Evolutionary conservation across 139 green algal genomes (phyloP).

Genomic region (Monoraphidium neglectum): DNA sequence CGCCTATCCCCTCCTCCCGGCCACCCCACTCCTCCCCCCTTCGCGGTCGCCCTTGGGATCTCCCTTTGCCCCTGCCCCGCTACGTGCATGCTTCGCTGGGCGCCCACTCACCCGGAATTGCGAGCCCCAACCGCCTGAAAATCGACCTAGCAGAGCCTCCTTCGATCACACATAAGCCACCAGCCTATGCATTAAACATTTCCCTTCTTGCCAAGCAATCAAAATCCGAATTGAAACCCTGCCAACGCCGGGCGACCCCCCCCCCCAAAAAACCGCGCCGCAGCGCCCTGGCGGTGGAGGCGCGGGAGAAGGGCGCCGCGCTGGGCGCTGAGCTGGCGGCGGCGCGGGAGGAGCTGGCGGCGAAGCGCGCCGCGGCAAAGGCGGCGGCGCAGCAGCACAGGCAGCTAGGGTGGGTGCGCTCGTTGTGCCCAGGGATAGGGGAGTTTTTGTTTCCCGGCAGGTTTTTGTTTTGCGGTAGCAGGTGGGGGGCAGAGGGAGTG

Average conservation of each 20-base stretch:
- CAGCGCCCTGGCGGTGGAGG: slow-evolving; percentile 1
- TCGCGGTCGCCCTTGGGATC: neutral
- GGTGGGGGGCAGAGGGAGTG: no score
- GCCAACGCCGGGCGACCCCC: no score
- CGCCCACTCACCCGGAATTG: neutral
- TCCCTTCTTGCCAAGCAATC: no score
- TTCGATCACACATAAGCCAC: neutral
- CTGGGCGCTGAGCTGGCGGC: neutral
- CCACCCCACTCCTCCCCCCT: neutral
- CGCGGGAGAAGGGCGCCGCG: slow-evolving; percentile 19
- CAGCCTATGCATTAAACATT: no score
- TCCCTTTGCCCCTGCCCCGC: neutral
- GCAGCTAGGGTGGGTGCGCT: slow-evolving; percentile 23
- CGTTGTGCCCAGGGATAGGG: neutral
- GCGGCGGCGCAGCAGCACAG: slow-evolving; percentile 33
- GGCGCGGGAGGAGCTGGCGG: slow-evolving; percentile 11
- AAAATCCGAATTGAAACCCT: neutral
- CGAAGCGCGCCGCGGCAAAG: slow-evolving; percentile 29
- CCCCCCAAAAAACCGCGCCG: neutral
- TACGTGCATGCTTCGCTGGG: neutral
- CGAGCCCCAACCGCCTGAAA: neutral
- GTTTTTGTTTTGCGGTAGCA: neutral
- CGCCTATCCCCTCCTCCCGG: neutral
- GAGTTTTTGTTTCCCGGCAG: neutral
- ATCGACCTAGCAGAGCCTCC: neutral